Evolutionary conservation across 306 rosid species (phyloP), one percentile per base, ranked within the genome.

Genomic region (Begonia loranthoides): DNA sequence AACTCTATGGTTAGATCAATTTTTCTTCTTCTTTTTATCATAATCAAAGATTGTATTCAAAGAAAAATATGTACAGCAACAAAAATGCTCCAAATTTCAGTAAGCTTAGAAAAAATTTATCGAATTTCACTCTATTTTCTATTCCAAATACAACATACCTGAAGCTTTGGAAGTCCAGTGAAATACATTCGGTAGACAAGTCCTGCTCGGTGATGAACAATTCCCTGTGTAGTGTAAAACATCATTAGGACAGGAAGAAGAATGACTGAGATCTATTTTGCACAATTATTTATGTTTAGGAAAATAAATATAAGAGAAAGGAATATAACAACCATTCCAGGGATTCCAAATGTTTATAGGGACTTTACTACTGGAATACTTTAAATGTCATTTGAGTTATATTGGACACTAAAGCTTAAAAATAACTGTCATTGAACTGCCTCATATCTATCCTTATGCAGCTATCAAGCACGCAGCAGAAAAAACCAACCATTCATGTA

Each of bases 61-160:
- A 43, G 47, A 10, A 6, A 4, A 43, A 43, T 10, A 1, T 41
- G 45, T 9, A 41, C 10, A 41, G 45, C 13, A 41, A 43, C 13
- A 43, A 43, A 43, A 43, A 22, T 11, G 6, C 4, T 24, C 16
- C 7, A 49, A 45, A 41, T 13, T 11, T 9, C 24, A 9, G 45
- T 3, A 15, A 15, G 9, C 4, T 11, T 33, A 24, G 4, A 40
- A 33, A 11, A 12, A 19, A 12, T n/a, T n/a, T 11, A 13, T 43
- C 10, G n/a, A 39, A 45, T 17, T 48, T 63, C 14, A 38, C 21
- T 38, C 40, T 55, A 49, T 56, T n/a, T n/a, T n/a, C n/a, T n/a
- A n/a, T n/a, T n/a, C n/a, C n/a, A 56, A 57, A 47, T 58, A 14
- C 56, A 60, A n/a, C 45, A 13, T 65, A 65, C 70, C 70, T 57